Conservation (phyloP, 371 early-diverging fungal species). For the Enterocytospora artemiae region DNA sequence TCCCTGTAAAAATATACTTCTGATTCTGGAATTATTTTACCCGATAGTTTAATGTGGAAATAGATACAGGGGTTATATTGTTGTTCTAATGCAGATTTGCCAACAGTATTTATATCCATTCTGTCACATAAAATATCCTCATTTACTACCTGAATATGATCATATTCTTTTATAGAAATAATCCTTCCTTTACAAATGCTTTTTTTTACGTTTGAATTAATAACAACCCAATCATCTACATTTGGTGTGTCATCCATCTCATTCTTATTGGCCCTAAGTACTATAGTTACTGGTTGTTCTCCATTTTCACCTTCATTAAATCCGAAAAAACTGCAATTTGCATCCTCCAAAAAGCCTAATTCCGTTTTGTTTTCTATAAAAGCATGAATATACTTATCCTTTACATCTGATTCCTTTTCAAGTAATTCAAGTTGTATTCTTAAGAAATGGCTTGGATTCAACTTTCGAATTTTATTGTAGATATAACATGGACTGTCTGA, state of each 20-base stretch:
- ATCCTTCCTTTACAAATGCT: conserved; percentile 6
- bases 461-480: conserved; percentile 10
- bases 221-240: background rate
- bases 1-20: conserved; percentile 25
- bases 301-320: background rate
- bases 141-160: conserved; percentile 7
- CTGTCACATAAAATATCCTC: background rate
- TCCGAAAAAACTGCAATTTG: too few relatives aligned
- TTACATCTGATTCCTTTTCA: conserved; percentile 14
- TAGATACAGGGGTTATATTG: too few relatives aligned
- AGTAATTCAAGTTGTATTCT: conserved; percentile 32
- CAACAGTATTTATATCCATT: too few relatives aligned
- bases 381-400: background rate
- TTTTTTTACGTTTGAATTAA: conserved; percentile 19
- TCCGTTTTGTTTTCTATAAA: background rate
- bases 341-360: too few relatives aligned
- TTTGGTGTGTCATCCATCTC: background rate
- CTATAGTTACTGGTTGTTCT: background rate
- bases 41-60: conserved; percentile 21
- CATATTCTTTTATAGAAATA: background rate
- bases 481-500: conserved; percentile 13
- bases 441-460: conserved; percentile 21
- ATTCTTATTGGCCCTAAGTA: conserved; percentile 2
- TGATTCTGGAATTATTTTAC: conserved; percentile 29
- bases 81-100: too few relatives aligned